A percentile compares a stretch with the other conserved stretches of the same genome.
These are phyloP conservation scores for Arabis alpina DNA, from an alignment of 345 rosid species.

Conservation along the genomic window DNA sequence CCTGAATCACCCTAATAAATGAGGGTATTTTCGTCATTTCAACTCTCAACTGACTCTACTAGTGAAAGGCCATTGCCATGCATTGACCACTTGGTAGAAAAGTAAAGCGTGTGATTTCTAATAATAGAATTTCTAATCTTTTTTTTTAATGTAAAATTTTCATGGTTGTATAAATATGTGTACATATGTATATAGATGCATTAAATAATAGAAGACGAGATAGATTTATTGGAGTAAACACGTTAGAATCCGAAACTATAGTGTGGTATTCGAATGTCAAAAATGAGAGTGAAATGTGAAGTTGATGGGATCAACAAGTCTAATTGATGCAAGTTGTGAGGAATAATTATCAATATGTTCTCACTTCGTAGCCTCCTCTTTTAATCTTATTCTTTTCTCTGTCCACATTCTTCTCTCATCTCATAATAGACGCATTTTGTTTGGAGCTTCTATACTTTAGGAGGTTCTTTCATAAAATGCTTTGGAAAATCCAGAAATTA, in stretches of 20 bases:
- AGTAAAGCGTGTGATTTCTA: conserved; percentile 35
- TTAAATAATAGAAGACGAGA: conserved; percentile 31
- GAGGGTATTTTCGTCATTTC: conserved; percentile 31
- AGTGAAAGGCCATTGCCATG: conserved; percentile 15
- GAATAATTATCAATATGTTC: conserved; percentile 28
- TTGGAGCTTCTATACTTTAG: background rate
- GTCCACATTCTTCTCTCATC: conserved; percentile 24
- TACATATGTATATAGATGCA: background rate
- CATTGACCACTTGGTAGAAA: conserved; percentile 16
- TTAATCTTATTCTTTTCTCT: conserved; percentile 1
- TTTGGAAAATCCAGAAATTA: too few relatives aligned
- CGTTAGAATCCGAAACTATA: conserved; percentile 42
- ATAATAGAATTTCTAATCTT: background rate
- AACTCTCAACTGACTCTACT: background rate
- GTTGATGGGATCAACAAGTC: conserved; percentile 31
- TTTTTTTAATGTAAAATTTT: background rate
- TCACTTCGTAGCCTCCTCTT: conserved; percentile 25
- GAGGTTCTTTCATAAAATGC: background rate
- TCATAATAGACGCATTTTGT: conserved; percentile 2
- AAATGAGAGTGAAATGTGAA: conserved; percentile 41
- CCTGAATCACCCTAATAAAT: conserved; percentile 2
- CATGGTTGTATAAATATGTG: background rate
- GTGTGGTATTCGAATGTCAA: conserved; percentile 39
- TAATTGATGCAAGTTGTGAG: conserved; percentile 34
- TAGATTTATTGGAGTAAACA: conserved; percentile 37